Conservation (phyloP, 73 alveolate species). For the Paramecium biaurelia region DNA sequence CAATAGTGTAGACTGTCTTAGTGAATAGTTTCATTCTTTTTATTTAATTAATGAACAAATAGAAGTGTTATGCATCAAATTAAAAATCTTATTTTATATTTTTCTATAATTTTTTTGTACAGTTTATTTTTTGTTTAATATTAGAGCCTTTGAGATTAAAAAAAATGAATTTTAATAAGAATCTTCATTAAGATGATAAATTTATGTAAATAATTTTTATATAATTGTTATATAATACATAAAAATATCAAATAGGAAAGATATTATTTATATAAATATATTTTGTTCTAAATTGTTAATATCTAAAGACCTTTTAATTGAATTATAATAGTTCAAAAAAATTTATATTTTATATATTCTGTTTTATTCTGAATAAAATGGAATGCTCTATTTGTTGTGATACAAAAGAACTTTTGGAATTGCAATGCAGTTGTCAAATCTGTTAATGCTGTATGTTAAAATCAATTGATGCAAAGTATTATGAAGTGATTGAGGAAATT, state of each 20-base stretch:
- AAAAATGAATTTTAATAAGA: too few relatives aligned
- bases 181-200: too few relatives aligned
- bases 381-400: constrained; percentile 30
- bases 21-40: neutral
- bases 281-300: too few relatives aligned
- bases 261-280: too few relatives aligned
- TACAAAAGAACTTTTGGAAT: neutral
- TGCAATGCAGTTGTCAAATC: neutral
- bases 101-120: too few relatives aligned
- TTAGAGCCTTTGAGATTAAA: neutral
- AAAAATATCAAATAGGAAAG: too few relatives aligned
- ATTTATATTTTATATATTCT: constrained; percentile 30
- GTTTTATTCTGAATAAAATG: constrained; percentile 40
- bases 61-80: neutral
- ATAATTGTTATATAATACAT: too few relatives aligned
- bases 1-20: neutral
- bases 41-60: neutral
- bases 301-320: too few relatives aligned
- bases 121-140: neutral
- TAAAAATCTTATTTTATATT: neutral
- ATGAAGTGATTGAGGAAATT: neutral
- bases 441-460: neutral
- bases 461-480: constrained; percentile 28
- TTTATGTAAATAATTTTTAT: too few relatives aligned
- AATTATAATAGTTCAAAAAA: neutral